These are phyloP conservation scores for Pseudocercospora macadamiae DNA, from an alignment of 2,329 filamentous ascomycete genomes.

Conservation along the genomic window DNA sequence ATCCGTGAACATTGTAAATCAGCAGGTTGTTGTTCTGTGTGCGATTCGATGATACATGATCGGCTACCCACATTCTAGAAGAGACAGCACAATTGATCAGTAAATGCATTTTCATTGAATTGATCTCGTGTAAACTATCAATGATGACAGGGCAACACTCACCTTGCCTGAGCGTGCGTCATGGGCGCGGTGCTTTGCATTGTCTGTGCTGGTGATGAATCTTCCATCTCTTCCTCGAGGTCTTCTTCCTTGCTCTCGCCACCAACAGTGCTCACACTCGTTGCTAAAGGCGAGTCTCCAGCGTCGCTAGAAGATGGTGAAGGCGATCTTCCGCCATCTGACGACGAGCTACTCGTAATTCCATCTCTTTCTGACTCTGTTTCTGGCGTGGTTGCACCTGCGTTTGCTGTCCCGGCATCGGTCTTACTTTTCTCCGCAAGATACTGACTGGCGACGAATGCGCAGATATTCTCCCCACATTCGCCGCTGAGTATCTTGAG, in stretches of 20 bases:
- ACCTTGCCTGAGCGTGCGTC: constrained; percentile 26
- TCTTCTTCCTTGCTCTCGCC: constrained; percentile 3
- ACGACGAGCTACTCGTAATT: not conserved
- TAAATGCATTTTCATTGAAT: not conserved
- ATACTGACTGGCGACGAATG: constrained; percentile 21
- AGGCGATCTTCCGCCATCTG: not conserved
- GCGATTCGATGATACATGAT: constrained; percentile 19
- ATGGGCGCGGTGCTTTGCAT: constrained; percentile 20
- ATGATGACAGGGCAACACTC: constrained; percentile 22
- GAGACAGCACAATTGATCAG: constrained; percentile 7
- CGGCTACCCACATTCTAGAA: constrained; percentile 23
- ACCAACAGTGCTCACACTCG: constrained; percentile 18
- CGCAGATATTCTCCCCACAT: constrained; percentile 18
- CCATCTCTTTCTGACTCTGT: not conserved
- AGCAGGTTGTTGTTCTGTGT: constrained; percentile 24
- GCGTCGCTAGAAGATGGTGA: constrained; percentile 12
- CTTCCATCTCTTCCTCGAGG: constrained; percentile 4
- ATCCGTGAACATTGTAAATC: constrained; percentile 17
- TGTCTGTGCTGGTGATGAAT: not conserved
- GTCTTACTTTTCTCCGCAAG: constrained; percentile 19
- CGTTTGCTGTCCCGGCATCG: not conserved
- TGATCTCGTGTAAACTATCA: constrained; percentile 3
- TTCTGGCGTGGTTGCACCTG: constrained; percentile 4
- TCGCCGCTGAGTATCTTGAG: constrained; percentile 44
- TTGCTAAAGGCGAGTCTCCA: constrained; percentile 11